A percentile compares a stretch with the other conserved stretches of the same genome.
Evolutionary conservation across 164 flowering plant species (phyloP).

Genomic region (Vitis cinerea): DNA sequence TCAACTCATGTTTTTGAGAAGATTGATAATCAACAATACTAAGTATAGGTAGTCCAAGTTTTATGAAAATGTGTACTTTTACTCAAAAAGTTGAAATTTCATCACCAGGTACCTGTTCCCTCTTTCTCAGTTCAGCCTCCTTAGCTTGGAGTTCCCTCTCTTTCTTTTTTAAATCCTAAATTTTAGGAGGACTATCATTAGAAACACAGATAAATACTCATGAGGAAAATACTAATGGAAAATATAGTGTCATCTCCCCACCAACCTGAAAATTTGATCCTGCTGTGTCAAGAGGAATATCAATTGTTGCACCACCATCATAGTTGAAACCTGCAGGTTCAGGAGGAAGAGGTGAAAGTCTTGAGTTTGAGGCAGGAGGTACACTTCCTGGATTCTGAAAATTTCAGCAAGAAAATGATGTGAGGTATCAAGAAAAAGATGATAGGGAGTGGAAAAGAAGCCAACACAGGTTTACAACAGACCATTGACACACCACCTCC

Average conservation of each 20-base stretch:
- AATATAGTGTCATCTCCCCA: neutral
- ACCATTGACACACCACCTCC: too few species aligned
- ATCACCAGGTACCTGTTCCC: slow-evolving; percentile 70
- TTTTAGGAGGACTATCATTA: slow-evolving; percentile 4
- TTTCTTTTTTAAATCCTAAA: slow-evolving; percentile 77
- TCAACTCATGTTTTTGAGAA: too few species aligned
- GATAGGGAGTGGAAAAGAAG: neutral
- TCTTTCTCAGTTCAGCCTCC: slow-evolving; percentile 79
- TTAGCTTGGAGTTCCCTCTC: slow-evolving; percentile 90
- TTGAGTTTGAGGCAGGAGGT: slow-evolving; percentile 64
- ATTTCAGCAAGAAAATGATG: neutral
- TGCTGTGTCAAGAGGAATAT: slow-evolving; percentile 76
- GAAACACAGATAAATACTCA: neutral
- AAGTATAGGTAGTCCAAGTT: too few species aligned
- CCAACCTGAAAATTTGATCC: slow-evolving; percentile 21
- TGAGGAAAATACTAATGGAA: slow-evolving; percentile 3
- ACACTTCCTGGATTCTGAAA: slow-evolving; percentile 62
- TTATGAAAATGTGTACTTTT: neutral
- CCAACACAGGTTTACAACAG: too few species aligned
- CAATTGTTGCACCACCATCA: slow-evolving; percentile 68
- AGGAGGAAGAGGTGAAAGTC: slow-evolving; percentile 93
- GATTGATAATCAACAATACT: too few species aligned
- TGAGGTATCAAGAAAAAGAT: neutral
- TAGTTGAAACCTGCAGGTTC: slow-evolving; percentile 84
- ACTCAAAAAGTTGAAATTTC: neutral